Conservation (phyloP, 371 early-diverging fungal species). For the Catenaria anguillulae region DNA sequence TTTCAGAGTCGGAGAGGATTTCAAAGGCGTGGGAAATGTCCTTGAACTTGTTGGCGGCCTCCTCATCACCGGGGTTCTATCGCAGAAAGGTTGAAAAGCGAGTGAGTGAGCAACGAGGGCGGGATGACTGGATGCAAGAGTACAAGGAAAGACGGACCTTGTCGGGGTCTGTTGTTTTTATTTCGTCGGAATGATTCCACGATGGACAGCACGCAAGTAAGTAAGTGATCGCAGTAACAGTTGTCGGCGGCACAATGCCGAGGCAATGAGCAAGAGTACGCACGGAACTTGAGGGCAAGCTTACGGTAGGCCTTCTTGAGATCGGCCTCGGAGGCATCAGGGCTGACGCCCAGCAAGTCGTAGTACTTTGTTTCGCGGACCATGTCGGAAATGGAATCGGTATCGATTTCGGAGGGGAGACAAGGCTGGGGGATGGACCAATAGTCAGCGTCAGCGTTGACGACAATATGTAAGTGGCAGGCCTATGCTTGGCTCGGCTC, state of each 20-base stretch:
- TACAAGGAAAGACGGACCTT: no score
- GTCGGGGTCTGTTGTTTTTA: conserved; percentile 40
- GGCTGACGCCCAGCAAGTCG: conserved; percentile 72
- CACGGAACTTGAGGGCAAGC: conserved; percentile 80
- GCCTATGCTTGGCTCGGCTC: no score
- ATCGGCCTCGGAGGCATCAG: conserved; percentile 62
- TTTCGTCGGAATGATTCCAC: no score
- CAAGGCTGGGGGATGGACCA: background rate
- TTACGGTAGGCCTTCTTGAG: conserved; percentile 84
- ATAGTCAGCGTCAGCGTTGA: no score
- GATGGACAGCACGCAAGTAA: no score
- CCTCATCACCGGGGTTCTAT: conserved; percentile 49
- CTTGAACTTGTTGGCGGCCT: conserved; percentile 69
- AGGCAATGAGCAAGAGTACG: no score
- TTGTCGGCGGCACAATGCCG: conserved; percentile 1
- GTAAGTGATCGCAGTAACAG: no score
- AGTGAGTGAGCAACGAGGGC: background rate
- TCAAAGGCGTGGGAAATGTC: conserved; percentile 86
- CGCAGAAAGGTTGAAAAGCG: no score
- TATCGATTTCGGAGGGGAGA: background rate
- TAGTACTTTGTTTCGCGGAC: conserved; percentile 75
- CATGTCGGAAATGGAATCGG: no score
- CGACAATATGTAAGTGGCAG: no score
- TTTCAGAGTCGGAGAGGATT: conserved; percentile 71
- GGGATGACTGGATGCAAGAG: conserved; percentile 4